Conservation (phyloP, 2,329 filamentous ascomycete species). For the Aspergillus sp. region DNA sequence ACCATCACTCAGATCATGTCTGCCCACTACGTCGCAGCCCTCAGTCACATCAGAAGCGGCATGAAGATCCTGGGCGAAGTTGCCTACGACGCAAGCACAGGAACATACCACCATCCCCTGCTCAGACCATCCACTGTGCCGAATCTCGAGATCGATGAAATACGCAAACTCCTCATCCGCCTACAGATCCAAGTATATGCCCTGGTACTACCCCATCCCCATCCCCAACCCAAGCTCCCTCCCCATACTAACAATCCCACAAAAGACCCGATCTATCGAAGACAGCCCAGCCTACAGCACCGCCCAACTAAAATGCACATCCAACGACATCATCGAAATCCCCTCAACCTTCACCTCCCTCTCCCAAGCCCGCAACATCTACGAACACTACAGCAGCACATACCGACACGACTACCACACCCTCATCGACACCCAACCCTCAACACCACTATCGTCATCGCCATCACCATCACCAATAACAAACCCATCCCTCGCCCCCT, state of each 20-base stretch:
- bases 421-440: background rate
- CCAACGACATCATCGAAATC: background rate
- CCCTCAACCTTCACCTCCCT: slow-evolving; percentile 9
- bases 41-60: slow-evolving; percentile 23
- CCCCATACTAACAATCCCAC: no score
- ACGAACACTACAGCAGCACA: slow-evolving; percentile 2
- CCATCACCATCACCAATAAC: no score
- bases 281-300: background rate
- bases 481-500: background rate
- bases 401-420: background rate
- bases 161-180: slow-evolving; percentile 11
- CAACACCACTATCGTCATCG: no score
- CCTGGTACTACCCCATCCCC: background rate
- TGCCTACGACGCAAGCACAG: slow-evolving; percentile 6
- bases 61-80: slow-evolving; percentile 25
- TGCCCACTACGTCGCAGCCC: slow-evolving; percentile 24
- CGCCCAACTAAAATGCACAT: background rate
- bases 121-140: slow-evolving; percentile 14
- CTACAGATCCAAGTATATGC: slow-evolving; percentile 11
- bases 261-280: background rate
- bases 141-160: slow-evolving; percentile 11
- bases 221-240: no score
- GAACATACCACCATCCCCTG: slow-evolving; percentile 14
- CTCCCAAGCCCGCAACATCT: slow-evolving; percentile 9
- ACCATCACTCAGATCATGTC: slow-evolving; percentile 20